These are phyloP conservation scores for Talaromyces wortmannii DNA, from an alignment of 495 filamentous ascomycete genomes.

Conservation along the genomic window DNA sequence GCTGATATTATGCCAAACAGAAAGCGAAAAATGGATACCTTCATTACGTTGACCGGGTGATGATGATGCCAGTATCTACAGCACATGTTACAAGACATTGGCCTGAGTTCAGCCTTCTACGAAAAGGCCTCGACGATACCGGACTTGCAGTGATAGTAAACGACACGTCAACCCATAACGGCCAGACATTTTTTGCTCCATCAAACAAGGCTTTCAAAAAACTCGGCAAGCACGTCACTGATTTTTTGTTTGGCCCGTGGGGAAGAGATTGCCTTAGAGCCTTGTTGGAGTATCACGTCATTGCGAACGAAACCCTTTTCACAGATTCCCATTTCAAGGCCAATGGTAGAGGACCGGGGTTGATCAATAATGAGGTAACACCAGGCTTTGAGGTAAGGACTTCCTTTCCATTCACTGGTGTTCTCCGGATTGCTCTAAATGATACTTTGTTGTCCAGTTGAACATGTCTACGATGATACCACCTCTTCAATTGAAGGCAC, in stretches of 20 bases:
- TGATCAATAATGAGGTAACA: not conserved
- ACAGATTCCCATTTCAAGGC: not conserved
- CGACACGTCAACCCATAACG: not conserved
- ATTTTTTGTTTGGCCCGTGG: not conserved
- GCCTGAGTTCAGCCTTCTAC: not conserved
- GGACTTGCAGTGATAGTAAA: not conserved
- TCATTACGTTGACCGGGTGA: not conserved
- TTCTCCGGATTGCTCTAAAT: not conserved
- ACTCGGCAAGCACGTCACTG: not conserved
- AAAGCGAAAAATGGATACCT: not conserved
- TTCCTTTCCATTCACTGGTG: not conserved
- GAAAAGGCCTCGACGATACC: not conserved
- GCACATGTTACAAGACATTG: not conserved
- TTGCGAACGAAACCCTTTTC: constrained; percentile 2
- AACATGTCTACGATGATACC: not conserved
- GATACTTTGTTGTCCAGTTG: not conserved
- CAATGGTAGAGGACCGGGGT: not conserved
- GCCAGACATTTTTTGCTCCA: constrained; percentile 8
- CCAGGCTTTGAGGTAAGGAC: not conserved
- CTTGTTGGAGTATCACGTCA: constrained; percentile 3
- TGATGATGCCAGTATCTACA: not conserved
- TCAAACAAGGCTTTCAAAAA: not conserved
- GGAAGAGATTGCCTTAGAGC: not conserved
- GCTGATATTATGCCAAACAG: not conserved
- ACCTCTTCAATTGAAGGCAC: not conserved